A percentile compares a stretch with the other conserved stretches of the same genome.
These are phyloP conservation scores for Blastocystis sp. DNA, from an alignment of 352 stramenopile species.

Conservation along the genomic window DNA sequence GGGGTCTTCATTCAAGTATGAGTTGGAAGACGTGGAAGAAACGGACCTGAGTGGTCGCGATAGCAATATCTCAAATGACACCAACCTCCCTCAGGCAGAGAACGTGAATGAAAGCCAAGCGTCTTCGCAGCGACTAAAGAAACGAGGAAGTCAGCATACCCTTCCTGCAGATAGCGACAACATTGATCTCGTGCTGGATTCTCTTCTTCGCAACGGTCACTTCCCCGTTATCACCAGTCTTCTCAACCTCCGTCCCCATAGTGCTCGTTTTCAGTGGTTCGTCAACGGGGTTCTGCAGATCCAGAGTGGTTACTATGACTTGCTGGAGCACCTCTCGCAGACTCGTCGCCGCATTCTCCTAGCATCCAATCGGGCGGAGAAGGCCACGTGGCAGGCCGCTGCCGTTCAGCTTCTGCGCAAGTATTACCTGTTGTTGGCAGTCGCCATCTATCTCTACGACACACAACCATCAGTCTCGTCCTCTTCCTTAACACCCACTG, in stretches of 20 bases:
- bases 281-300: slow-evolving; percentile 31
- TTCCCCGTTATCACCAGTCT: slow-evolving; percentile 38
- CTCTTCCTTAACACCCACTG: too few species aligned
- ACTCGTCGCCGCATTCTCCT: not conserved
- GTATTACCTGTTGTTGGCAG: slow-evolving; percentile 26
- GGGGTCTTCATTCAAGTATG: not conserved
- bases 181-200: slow-evolving; percentile 17
- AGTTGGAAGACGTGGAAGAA: slow-evolving; percentile 20
- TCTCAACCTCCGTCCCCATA: not conserved
- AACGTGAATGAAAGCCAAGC: too few species aligned
- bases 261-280: not conserved
- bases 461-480: not conserved
- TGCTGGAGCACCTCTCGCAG: not conserved
- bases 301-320: not conserved
- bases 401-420: slow-evolving; percentile 29
- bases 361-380: slow-evolving; percentile 5
- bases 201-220: slow-evolving; percentile 14
- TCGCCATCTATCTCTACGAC: slow-evolving; percentile 13
- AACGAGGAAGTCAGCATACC: not conserved
- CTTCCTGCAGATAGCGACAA: slow-evolving; percentile 23
- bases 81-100: too few species aligned
- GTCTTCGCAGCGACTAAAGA: not conserved
- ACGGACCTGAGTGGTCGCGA: too few species aligned
- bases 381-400: not conserved
- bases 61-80: too few species aligned